Percentiles rank a stretch among this genome's conserved stretches.
phyloP scores from a whole-genome alignment of 805 yeast genomes.

The Grigorovia yakushimaensis region DNA sequence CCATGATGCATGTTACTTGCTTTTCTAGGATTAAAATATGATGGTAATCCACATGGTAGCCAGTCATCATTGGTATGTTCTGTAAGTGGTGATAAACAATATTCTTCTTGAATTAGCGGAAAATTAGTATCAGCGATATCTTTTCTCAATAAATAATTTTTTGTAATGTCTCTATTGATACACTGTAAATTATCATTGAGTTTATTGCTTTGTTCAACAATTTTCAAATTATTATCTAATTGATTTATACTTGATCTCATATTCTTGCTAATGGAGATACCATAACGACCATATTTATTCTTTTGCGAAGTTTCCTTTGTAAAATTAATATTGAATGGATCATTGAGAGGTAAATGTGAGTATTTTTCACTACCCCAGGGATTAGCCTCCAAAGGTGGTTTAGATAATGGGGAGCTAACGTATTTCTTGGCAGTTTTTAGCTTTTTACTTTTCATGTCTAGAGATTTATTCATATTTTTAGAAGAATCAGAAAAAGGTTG shows the following conservation, averaged over 20 bases:
- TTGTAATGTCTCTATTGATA: neutral
- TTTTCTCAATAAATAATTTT: neutral
- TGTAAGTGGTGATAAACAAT: neutral
- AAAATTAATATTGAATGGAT: neutral
- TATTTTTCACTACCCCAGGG: neutral
- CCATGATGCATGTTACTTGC: conserved; percentile 53
- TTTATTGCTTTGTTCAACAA: neutral
- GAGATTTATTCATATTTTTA: neutral
- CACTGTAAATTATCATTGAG: neutral
- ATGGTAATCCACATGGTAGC: conserved; percentile 30
- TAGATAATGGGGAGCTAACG: neutral
- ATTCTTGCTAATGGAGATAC: neutral
- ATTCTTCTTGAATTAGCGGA: neutral
- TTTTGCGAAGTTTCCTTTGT: neutral
- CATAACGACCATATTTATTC: neutral
- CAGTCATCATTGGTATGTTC: neutral
- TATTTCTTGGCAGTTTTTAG: neutral
- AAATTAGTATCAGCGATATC: neutral
- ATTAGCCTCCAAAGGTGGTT: neutral
- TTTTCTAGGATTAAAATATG: conserved; percentile 49
- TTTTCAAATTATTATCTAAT: no score
- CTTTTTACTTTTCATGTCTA: neutral
- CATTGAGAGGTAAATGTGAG: neutral
- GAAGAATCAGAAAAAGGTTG: neutral
- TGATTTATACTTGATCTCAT: neutral